Percentiles rank a stretch among this genome's conserved stretches.
Conservation (phyloP, 345 rosid genomes). For the Pelargonium nanum region DNA sequence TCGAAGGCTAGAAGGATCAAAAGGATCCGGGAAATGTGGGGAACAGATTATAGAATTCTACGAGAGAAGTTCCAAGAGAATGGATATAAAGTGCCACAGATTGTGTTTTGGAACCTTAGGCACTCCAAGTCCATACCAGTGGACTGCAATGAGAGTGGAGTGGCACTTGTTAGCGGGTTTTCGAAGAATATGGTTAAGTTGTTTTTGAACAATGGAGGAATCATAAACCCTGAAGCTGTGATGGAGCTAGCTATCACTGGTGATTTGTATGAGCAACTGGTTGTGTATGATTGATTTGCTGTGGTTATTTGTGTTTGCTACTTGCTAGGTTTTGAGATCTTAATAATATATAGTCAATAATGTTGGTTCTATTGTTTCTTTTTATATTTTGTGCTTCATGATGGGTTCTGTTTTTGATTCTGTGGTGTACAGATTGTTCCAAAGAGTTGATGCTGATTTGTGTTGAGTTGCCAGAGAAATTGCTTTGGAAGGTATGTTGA, state of each 20-base stretch:
- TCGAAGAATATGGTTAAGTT: conserved; percentile 53
- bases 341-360: too few relatives aligned
- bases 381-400: too few relatives aligned
- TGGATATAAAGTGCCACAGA: conserved; percentile 49
- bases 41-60: conserved; percentile 34
- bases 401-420: too few relatives aligned
- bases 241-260: conserved; percentile 42
- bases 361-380: too few relatives aligned
- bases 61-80: conserved; percentile 27
- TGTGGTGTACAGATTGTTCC: too few relatives aligned
- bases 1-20: too few relatives aligned
- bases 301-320: too few relatives aligned
- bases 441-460: too few relatives aligned
- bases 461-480: too few relatives aligned
- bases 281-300: conserved; percentile 29
- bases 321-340: too few relatives aligned
- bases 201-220: conserved; percentile 36
- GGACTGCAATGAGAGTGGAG: conserved; percentile 24
- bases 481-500: too few relatives aligned
- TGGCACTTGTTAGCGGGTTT: conserved; percentile 53
- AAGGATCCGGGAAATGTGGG: too few relatives aligned
- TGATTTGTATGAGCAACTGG: conserved; percentile 30
- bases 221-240: conserved; percentile 18
- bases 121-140: conserved; percentile 40
- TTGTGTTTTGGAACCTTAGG: conserved; percentile 61